Percentiles rank a stretch among this genome's conserved stretches.
phyloP scores from a whole-genome alignment of 2,329 filamentous ascomycete genomes.

The Fusarium sp. region DNA sequence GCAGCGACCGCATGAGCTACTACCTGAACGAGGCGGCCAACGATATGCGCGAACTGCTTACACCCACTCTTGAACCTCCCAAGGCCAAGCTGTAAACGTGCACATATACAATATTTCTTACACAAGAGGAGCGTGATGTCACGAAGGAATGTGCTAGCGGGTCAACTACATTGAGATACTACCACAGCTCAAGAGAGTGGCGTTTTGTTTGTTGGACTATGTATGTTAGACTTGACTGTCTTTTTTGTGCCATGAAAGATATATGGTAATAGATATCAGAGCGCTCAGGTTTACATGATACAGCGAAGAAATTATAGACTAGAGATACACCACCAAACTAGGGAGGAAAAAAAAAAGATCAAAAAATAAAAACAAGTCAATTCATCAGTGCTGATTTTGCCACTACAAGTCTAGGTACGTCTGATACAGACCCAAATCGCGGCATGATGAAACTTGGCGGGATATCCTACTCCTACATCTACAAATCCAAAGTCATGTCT shows the following conservation, averaged over 20 bases:
- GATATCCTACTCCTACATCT: slow-evolving; percentile 40
- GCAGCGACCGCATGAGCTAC: slow-evolving; percentile 93
- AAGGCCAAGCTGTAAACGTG: slow-evolving; percentile 86
- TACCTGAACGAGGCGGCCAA: slow-evolving; percentile 94
- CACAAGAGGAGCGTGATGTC: slow-evolving; percentile 11
- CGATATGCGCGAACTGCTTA: slow-evolving; percentile 89
- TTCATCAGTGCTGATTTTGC: slow-evolving; percentile 20
- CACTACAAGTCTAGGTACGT: slow-evolving; percentile 31
- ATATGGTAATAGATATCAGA: slow-evolving; percentile 19
- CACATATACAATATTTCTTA: slow-evolving; percentile 3
- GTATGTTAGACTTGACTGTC: slow-evolving; percentile 28
- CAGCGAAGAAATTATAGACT: slow-evolving; percentile 9
- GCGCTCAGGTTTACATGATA: not conserved
- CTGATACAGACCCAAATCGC: slow-evolving; percentile 10
- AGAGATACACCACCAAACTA: slow-evolving; percentile 6
- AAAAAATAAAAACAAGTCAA: slow-evolving; percentile 19
- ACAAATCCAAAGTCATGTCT: slow-evolving; percentile 35
- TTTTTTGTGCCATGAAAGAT: slow-evolving; percentile 11
- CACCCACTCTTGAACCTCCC: slow-evolving; percentile 81
- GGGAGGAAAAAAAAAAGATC: slow-evolving; percentile 17
- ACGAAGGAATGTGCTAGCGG: slow-evolving; percentile 3
- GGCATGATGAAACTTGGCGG: slow-evolving; percentile 8
- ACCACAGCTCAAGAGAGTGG: not conserved
- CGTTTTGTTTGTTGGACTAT: slow-evolving; percentile 14
- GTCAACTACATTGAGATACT: not conserved